Conservation (phyloP, 495 filamentous ascomycete genomes). For the Tuber brumale region DNA sequence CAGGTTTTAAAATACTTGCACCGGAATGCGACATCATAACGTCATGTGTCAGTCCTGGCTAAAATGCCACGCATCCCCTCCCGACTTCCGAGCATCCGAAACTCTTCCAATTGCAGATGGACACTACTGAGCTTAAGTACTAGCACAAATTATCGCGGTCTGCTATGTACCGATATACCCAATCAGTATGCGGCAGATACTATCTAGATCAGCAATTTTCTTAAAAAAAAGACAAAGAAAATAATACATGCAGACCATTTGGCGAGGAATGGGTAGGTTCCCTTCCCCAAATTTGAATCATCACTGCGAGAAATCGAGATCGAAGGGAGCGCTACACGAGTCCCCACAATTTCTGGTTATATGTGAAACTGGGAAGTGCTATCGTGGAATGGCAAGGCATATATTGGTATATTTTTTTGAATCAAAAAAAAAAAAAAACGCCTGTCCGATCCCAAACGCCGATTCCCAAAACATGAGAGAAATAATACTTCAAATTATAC, state of each 20-base stretch:
- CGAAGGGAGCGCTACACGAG: neutral
- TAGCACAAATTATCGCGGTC: neutral
- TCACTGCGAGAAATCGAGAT: neutral
- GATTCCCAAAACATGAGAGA: neutral
- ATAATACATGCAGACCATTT: neutral
- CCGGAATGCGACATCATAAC: neutral
- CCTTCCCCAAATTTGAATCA: neutral
- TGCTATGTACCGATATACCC: neutral
- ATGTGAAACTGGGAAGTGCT: neutral
- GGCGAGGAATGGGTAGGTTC: neutral
- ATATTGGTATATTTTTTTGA: neutral
- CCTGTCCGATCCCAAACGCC: neutral
- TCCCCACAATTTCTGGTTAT: neutral
- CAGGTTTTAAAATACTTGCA: neutral
- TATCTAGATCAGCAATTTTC: neutral
- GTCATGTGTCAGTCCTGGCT: neutral
- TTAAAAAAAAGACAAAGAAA: neutral
- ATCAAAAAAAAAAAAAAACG: neutral
- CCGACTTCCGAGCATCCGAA: neutral
- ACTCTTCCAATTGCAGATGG: neutral
- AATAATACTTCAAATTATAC: neutral
- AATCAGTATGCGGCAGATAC: neutral
- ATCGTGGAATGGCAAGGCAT: neutral
- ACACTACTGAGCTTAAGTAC: neutral
- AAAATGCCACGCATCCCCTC: slow-evolving; percentile 4